Percentiles rank a stretch among this genome's conserved stretches.
These are phyloP conservation scores for Ogataea henricii DNA, from an alignment of 805 yeast genomes.

Conservation along the genomic window DNA sequence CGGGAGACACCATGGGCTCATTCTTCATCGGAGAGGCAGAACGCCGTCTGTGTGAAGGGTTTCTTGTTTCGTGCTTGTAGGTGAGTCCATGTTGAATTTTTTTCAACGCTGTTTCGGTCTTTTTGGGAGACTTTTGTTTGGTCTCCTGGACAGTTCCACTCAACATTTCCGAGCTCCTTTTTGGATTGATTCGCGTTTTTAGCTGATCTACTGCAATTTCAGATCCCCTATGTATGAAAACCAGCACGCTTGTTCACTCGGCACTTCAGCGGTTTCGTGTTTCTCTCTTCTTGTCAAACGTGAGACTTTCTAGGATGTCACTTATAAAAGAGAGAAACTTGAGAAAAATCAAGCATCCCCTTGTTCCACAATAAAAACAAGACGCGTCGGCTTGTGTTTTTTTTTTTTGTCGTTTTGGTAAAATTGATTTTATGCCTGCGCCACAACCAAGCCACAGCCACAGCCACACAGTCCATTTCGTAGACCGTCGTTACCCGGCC, in stretches of 20 bases:
- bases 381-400: slow-evolving; percentile 6
- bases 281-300: too few species aligned
- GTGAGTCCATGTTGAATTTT: slow-evolving; percentile 51
- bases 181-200: neutral
- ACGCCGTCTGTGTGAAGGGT: slow-evolving; percentile 21
- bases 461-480: neutral
- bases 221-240: neutral
- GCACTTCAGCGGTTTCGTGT: neutral
- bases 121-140: slow-evolving; percentile 7
- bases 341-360: neutral
- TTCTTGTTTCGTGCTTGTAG: slow-evolving; percentile 37
- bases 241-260: neutral
- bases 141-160: neutral
- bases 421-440: neutral
- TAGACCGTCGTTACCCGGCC: neutral
- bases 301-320: too few species aligned
- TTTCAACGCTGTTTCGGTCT: slow-evolving; percentile 18
- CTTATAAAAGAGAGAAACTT: too few species aligned
- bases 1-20: slow-evolving; percentile 15
- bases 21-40: slow-evolving; percentile 28
- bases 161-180: neutral
- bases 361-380: slow-evolving; percentile 2
- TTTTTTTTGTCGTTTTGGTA: neutral
- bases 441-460: slow-evolving; percentile 4
- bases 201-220: too few species aligned